These are phyloP conservation scores for Suillus subalutaceus DNA, from an alignment of 768 basidiomycete species.

Conservation along the genomic window DNA sequence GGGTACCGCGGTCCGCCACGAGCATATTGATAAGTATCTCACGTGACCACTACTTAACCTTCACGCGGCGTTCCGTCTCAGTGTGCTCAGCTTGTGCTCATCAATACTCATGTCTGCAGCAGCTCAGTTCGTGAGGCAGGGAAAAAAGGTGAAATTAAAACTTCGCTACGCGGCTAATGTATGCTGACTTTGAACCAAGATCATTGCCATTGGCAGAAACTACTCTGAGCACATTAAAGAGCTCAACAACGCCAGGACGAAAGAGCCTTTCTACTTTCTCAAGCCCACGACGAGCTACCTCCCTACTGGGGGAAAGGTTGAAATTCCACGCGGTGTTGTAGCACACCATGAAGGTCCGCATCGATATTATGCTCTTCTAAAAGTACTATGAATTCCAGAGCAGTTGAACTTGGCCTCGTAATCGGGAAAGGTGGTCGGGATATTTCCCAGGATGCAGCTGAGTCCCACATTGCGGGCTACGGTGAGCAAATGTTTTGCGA, in stretches of 20 bases:
- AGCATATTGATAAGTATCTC: not conserved
- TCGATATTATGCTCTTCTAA: not conserved
- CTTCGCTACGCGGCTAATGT: not conserved
- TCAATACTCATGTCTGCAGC: conserved; percentile 34
- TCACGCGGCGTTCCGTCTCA: conserved; percentile 9
- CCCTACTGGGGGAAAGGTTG: conserved; percentile 72
- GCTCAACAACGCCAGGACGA: conserved; percentile 80
- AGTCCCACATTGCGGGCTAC: conserved; percentile 87
- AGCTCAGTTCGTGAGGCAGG: conserved; percentile 45
- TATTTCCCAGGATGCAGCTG: conserved; percentile 72
- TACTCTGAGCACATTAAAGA: conserved; percentile 93
- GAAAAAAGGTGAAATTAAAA: conserved; percentile 44
- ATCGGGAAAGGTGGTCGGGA: conserved; percentile 88
- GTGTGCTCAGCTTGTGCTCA: not conserved
- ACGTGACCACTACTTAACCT: not conserved
- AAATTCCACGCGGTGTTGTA: conserved; percentile 82
- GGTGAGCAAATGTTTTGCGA: conserved; percentile 46
- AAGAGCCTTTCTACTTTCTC: conserved; percentile 97
- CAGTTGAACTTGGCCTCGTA: conserved; percentile 96
- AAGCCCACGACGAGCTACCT: conserved; percentile 95
- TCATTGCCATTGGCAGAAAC: conserved; percentile 95
- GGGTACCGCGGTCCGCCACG: too few relatives aligned
- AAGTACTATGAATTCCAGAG: not conserved
- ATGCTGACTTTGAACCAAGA: conserved; percentile 44
- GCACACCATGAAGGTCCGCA: conserved; percentile 88